Evolutionary conservation across 441 rosid species (phyloP).

Genomic region (Melastoma candidum): DNA sequence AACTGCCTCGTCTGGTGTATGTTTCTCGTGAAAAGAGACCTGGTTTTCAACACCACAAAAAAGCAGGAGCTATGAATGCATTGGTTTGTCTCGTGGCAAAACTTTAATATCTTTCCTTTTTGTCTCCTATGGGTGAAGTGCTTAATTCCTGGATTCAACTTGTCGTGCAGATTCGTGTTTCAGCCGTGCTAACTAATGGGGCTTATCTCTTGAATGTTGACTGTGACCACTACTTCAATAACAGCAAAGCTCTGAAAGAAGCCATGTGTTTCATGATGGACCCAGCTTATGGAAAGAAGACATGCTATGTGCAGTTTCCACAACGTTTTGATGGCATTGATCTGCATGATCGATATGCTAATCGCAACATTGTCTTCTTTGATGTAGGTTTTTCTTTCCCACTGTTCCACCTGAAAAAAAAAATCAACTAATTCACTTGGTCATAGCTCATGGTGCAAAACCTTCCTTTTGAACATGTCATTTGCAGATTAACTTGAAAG

Average conservation of each 20-base stretch:
- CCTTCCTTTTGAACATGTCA: background rate
- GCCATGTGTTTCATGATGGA: conserved; percentile 99
- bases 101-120: conserved; percentile 2
- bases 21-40: conserved; percentile 99
- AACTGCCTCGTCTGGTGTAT: conserved; percentile 92
- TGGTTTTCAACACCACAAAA: conserved; percentile 98
- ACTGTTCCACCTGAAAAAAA: conserved; percentile 3
- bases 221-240: conserved; percentile 99
- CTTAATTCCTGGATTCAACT: background rate
- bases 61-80: conserved; percentile 99
- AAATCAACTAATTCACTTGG: conserved; percentile 3
- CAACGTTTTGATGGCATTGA: conserved; percentile 99
- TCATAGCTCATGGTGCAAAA: background rate
- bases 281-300: conserved; percentile 71
- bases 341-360: conserved; percentile 97
- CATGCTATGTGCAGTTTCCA: conserved; percentile 98
- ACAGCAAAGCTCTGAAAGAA: conserved; percentile 94
- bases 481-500: conserved; percentile 90
- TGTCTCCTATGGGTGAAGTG: background rate
- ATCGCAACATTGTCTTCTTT: conserved; percentile 93
- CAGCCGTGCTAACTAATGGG: conserved; percentile 96
- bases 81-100: conserved; percentile 47
- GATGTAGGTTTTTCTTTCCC: conserved; percentile 47
- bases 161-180: conserved; percentile 74
- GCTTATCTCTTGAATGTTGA: conserved; percentile 94